Percentiles rank a stretch among this genome's conserved stretches.
phyloP scores from a whole-genome alignment of 2,329 filamentous ascomycete species.

The Aphanocladium album region DNA sequence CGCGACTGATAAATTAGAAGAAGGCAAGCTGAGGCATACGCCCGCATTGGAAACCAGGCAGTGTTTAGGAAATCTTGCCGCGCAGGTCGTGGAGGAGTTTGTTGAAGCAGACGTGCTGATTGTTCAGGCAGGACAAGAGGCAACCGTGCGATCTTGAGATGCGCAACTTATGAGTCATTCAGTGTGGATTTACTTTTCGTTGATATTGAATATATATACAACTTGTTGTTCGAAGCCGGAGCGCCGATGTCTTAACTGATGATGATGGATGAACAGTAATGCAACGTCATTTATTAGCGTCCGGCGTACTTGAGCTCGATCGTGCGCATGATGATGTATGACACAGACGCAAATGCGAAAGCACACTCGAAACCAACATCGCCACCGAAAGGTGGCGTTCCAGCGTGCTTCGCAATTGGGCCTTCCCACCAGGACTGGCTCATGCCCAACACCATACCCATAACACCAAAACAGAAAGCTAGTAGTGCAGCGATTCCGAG shows the following conservation, averaged over 20 bases:
- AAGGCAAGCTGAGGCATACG: slow-evolving; percentile 18
- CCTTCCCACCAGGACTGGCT: slow-evolving; percentile 65
- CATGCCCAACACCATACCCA: slow-evolving; percentile 66
- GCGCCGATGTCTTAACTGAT: too few relatives aligned
- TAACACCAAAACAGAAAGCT: slow-evolving; percentile 59
- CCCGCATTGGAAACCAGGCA: slow-evolving; percentile 17
- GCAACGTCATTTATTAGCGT: slow-evolving; percentile 21
- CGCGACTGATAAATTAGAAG: slow-evolving; percentile 16
- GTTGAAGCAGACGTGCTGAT: slow-evolving; percentile 23
- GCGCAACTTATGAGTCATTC: too few relatives aligned
- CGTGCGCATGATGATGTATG: slow-evolving; percentile 47
- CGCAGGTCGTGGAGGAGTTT: slow-evolving; percentile 20
- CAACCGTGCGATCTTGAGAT: neutral
- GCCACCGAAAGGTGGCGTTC: slow-evolving; percentile 38
- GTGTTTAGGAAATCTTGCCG: slow-evolving; percentile 22
- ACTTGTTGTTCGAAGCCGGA: neutral
- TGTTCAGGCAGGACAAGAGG: slow-evolving; percentile 17
- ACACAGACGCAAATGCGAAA: slow-evolving; percentile 52
- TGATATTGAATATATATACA: neutral
- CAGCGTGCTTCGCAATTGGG: slow-evolving; percentile 58
- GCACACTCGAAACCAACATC: slow-evolving; percentile 54
- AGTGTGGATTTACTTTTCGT: neutral
- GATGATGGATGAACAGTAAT: neutral
- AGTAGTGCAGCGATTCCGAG: slow-evolving; percentile 57
- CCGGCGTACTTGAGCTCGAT: slow-evolving; percentile 36